phyloP scores from a whole-genome alignment of 805 yeast genomes.

The Metschnikowia gelsemii region DNA sequence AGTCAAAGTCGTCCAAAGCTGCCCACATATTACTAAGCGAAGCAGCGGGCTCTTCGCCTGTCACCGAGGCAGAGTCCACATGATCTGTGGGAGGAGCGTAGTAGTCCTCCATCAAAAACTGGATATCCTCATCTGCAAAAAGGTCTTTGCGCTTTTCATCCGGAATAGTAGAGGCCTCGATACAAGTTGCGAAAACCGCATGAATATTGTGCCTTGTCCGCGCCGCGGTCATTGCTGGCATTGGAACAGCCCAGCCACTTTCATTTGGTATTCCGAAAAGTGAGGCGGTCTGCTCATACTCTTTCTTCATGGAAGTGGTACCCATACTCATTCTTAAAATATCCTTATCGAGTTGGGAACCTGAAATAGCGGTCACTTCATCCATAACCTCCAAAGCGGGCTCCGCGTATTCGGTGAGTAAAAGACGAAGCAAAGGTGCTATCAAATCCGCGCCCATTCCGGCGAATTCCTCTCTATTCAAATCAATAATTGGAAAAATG shows the following conservation, averaged over 20 bases:
- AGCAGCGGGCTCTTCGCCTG: constrained; percentile 62
- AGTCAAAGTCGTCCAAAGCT: constrained; percentile 82
- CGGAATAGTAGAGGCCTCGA: constrained; percentile 36
- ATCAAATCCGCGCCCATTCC: constrained; percentile 95
- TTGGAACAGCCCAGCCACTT: constrained; percentile 95
- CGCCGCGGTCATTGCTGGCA: constrained; percentile 89
- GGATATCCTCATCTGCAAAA: constrained; percentile 36
- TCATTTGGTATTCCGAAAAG: constrained; percentile 93
- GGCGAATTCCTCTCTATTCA: constrained; percentile 71
- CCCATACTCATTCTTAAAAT: constrained; percentile 91
- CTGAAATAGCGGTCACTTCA: constrained; percentile 80
- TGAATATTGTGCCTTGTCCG: constrained; percentile 90
- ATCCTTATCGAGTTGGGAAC: constrained; percentile 87
- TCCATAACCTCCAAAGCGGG: constrained; percentile 88
- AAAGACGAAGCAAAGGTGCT: constrained; percentile 79
- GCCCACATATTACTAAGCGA: constrained; percentile 91
- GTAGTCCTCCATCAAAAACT: constrained; percentile 63
- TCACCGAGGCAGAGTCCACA: constrained; percentile 49
- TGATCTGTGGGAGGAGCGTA: constrained; percentile 37
- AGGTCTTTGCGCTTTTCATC: constrained; percentile 25
- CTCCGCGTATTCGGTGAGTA: constrained; percentile 82
- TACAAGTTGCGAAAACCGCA: constrained; percentile 89
- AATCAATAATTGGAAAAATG: constrained; percentile 73
- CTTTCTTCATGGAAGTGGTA: constrained; percentile 70
- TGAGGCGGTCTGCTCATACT: constrained; percentile 82